Conservation (phyloP, 2,329 filamentous ascomycete genomes). For the Neonectria hederae region DNA sequence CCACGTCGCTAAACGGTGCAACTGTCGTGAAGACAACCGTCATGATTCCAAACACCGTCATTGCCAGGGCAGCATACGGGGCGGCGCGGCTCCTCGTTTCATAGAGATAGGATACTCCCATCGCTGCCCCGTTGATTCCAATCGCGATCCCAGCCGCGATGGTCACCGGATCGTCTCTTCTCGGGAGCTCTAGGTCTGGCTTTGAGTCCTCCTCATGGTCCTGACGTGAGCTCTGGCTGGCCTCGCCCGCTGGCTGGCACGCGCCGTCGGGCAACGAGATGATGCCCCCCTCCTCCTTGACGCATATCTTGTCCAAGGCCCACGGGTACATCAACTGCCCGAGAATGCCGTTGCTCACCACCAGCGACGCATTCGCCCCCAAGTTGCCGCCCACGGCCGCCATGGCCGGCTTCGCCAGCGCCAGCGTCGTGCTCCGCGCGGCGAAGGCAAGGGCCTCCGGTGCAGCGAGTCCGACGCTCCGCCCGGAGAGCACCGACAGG, state of each 20-base stretch:
- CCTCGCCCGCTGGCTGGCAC: constrained; percentile 7
- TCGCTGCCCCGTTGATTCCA: constrained; percentile 68
- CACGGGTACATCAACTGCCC: constrained; percentile 54
- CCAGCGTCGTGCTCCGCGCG: constrained; percentile 60
- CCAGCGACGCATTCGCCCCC: constrained; percentile 59
- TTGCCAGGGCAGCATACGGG: constrained; percentile 65
- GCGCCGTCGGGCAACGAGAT: neutral
- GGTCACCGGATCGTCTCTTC: constrained; percentile 47
- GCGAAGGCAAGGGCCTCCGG: constrained; percentile 56
- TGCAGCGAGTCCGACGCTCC: constrained; percentile 48
- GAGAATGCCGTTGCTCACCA: constrained; percentile 61
- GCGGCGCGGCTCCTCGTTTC: constrained; percentile 62
- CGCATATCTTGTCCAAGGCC: constrained; percentile 43
- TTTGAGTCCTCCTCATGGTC: constrained; percentile 12
- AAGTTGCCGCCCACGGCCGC: constrained; percentile 55
- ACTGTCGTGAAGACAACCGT: constrained; percentile 64
- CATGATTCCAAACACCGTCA: constrained; percentile 66
- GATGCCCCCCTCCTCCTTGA: constrained; percentile 24
- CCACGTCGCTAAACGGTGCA: constrained; percentile 53
- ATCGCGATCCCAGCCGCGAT: constrained; percentile 63
- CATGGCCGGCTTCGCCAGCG: constrained; percentile 59
- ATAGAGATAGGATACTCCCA: constrained; percentile 68
- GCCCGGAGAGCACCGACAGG: constrained; percentile 50
- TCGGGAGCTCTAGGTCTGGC: constrained; percentile 21
- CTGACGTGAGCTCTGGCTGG: constrained; percentile 1